Conservation (phyloP, 2,329 filamentous ascomycete species). For the Arthrobotrys pseudoclavata region DNA sequence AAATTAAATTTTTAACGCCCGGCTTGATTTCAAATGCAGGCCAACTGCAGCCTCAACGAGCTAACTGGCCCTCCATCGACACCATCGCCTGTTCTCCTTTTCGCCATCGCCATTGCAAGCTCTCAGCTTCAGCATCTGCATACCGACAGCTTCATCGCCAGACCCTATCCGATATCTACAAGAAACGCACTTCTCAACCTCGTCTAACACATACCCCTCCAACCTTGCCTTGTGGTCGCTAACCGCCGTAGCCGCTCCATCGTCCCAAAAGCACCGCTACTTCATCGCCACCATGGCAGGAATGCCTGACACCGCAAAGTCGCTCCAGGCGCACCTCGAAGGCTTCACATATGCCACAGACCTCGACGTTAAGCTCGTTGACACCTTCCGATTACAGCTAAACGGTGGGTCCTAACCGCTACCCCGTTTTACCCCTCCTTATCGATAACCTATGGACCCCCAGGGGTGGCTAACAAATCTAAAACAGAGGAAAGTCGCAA, state of each 20-base stretch:
- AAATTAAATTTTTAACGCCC: slow-evolving; percentile 34
- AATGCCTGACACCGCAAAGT: slow-evolving; percentile 59
- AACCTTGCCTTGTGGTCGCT: slow-evolving; percentile 21
- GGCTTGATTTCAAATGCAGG: slow-evolving; percentile 43
- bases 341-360: slow-evolving; percentile 57
- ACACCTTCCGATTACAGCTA: slow-evolving; percentile 59
- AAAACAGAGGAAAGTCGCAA: slow-evolving; percentile 56
- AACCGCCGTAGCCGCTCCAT: slow-evolving; percentile 40
- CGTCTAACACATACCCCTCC: neutral
- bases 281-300: slow-evolving; percentile 57
- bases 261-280: slow-evolving; percentile 15
- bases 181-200: neutral
- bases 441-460: slow-evolving; percentile 41
- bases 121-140: slow-evolving; percentile 3
- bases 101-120: slow-evolving; percentile 23
- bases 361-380: slow-evolving; percentile 56
- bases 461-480: slow-evolving; percentile 19
- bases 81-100: slow-evolving; percentile 8
- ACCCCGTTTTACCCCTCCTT: slow-evolving; percentile 52
- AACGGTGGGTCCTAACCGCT: slow-evolving; percentile 44
- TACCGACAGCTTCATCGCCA: neutral
- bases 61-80: neutral
- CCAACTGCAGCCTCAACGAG: slow-evolving; percentile 33
- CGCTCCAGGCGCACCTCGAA: slow-evolving; percentile 56
- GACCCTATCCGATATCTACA: neutral